Conservation (phyloP, 352 stramenopile species). For the Pythium folliculosum region DNA sequence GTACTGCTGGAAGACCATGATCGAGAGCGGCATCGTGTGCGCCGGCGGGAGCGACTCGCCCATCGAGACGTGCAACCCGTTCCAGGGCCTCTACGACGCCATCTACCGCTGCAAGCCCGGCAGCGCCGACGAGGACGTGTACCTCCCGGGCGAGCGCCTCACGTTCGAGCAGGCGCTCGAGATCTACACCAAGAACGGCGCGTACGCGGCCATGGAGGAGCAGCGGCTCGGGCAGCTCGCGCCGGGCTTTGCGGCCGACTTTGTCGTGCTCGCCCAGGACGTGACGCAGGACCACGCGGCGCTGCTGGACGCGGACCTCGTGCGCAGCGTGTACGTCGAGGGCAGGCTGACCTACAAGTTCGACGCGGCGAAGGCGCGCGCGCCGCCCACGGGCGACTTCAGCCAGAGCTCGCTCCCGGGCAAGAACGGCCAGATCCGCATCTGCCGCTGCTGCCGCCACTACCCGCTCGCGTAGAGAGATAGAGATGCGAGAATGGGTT, state of each 20-base stretch:
- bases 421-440: slow-evolving; percentile 68
- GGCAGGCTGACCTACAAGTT: slow-evolving; percentile 58
- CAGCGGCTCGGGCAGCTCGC: slow-evolving; percentile 48
- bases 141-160: slow-evolving; percentile 64
- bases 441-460: slow-evolving; percentile 63
- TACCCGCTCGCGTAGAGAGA: slow-evolving; percentile 13
- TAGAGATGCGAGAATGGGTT: background rate
- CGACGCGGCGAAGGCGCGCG: slow-evolving; percentile 21
- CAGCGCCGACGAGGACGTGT: slow-evolving; percentile 42
- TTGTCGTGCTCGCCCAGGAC: slow-evolving; percentile 70
- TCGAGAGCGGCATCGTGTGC: slow-evolving; percentile 68
- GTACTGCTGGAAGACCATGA: slow-evolving; percentile 88
- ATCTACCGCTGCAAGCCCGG: slow-evolving; percentile 72
- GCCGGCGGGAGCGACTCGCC: slow-evolving; percentile 83
- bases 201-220: slow-evolving; percentile 68
- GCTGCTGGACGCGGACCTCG: slow-evolving; percentile 51
- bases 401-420: slow-evolving; percentile 62
- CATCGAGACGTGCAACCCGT: slow-evolving; percentile 87
- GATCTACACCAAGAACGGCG: slow-evolving; percentile 82
- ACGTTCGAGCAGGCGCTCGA: slow-evolving; percentile 75
- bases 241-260: slow-evolving; percentile 62
- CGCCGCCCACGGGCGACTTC: slow-evolving; percentile 37
- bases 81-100: slow-evolving; percentile 88
- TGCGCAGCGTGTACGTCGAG: slow-evolving; percentile 65
- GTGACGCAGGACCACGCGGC: slow-evolving; percentile 43